A percentile compares a stretch with the other conserved stretches of the same genome.
phyloP scores from a whole-genome alignment of 2,329 filamentous ascomycete species.

The Xenosphaeropsis pyriputrescens region DNA sequence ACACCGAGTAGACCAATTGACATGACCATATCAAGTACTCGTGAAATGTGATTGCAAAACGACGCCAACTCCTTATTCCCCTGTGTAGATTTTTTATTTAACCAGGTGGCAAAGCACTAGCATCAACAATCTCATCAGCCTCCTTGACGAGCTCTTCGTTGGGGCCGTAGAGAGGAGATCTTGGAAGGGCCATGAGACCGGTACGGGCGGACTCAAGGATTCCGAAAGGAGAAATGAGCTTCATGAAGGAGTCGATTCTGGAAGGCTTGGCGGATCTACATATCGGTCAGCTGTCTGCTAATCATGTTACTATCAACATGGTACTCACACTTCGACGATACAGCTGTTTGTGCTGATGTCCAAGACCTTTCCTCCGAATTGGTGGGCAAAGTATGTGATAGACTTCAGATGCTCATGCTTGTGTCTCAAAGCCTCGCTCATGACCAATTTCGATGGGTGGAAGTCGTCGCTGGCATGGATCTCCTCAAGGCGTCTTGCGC shows the following conservation, averaged over 20 bases:
- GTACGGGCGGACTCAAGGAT: constrained; percentile 93
- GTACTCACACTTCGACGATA: constrained; percentile 84
- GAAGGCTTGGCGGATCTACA: constrained; percentile 75
- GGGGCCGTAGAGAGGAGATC: constrained; percentile 70
- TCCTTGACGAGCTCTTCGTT: constrained; percentile 67
- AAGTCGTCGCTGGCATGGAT: constrained; percentile 40
- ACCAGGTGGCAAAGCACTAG: constrained; percentile 83
- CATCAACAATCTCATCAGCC: constrained; percentile 87
- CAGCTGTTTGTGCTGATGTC: constrained; percentile 98
- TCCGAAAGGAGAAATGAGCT: constrained; percentile 85
- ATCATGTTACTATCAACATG: constrained; percentile 2
- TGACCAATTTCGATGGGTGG: constrained; percentile 75
- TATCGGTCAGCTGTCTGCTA: constrained; percentile 9
- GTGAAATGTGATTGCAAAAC: background rate
- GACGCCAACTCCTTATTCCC: constrained; percentile 1
- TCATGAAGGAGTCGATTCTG: constrained; percentile 95
- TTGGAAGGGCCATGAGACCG: constrained; percentile 90
- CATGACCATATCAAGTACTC: too few species aligned
- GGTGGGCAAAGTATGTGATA: constrained; percentile 92
- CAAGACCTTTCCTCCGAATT: constrained; percentile 93
- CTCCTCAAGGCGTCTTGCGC: constrained; percentile 12
- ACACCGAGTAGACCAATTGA: too few species aligned
- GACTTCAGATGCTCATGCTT: constrained; percentile 96
- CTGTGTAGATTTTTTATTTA: constrained; percentile 24
- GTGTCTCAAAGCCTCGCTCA: constrained; percentile 80